These are phyloP conservation scores for Fusarium goolgardi DNA, from an alignment of 2,329 filamentous ascomycete genomes.

Conservation along the genomic window DNA sequence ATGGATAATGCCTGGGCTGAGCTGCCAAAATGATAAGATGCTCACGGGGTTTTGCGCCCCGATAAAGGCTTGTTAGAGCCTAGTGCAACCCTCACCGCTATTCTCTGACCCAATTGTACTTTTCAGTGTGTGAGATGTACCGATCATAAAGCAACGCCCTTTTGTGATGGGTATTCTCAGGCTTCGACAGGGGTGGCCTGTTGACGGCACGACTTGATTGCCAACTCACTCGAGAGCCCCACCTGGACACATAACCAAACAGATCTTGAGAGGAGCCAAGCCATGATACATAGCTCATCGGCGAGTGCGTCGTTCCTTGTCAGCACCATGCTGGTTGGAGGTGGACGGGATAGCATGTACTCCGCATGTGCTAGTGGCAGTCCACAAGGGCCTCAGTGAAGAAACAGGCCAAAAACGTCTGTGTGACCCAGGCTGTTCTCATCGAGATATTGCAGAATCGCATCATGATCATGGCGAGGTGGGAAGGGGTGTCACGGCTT, in stretches of 20 bases:
- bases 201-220: conserved; percentile 46
- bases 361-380: conserved; percentile 43
- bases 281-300: conserved; percentile 35
- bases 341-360: conserved; percentile 43
- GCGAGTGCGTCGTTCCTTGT: conserved; percentile 43
- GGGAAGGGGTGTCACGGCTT: conserved; percentile 30
- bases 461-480: conserved; percentile 37
- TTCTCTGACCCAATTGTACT: conserved; percentile 39
- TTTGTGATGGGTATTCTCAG: conserved; percentile 28
- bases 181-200: conserved; percentile 38
- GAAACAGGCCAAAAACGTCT: conserved; percentile 31
- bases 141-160: conserved; percentile 42
- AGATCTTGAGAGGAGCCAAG: conserved; percentile 44
- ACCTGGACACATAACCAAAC: conserved; percentile 41
- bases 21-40: conserved; percentile 24
- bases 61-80: conserved; percentile 42
- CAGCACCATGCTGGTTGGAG: conserved; percentile 37
- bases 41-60: conserved; percentile 32
- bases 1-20: conserved; percentile 15
- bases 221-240: conserved; percentile 45
- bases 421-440: conserved; percentile 40
- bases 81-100: conserved; percentile 48
- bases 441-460: conserved; percentile 46
- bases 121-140: conserved; percentile 41
- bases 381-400: conserved; percentile 40